These are phyloP conservation scores for Penicillium sp. DNA, from an alignment of 2,329 filamentous ascomycete species.

Conservation along the genomic window DNA sequence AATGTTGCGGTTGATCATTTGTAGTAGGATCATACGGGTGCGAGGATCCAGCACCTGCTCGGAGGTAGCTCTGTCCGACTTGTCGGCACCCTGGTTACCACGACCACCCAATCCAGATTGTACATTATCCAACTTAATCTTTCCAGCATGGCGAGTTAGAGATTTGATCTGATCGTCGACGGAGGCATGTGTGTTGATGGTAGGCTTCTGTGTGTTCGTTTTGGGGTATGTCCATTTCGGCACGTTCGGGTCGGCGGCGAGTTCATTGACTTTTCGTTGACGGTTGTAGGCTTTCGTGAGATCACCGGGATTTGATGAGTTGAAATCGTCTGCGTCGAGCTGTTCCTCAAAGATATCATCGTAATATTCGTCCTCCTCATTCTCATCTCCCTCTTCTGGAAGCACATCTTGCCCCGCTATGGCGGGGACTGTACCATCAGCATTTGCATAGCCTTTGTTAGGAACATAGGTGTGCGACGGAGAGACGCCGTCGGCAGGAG, in stretches of 20 bases:
- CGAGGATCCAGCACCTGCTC: constrained; percentile 94
- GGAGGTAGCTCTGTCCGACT: constrained; percentile 88
- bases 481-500: constrained; percentile 50
- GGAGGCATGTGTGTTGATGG: constrained; percentile 76
- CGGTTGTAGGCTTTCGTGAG: constrained; percentile 89
- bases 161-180: constrained; percentile 87
- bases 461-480: constrained; percentile 56
- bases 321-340: constrained; percentile 60
- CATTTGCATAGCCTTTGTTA: constrained; percentile 54
- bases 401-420: constrained; percentile 38
- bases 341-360: constrained; percentile 64
- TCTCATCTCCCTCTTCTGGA: constrained; percentile 48
- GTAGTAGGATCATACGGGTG: constrained; percentile 92
- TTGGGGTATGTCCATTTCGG: constrained; percentile 67
- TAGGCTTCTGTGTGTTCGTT: constrained; percentile 78
- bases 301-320: constrained; percentile 65
- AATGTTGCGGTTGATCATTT: constrained; percentile 91
- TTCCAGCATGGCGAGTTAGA: constrained; percentile 82
- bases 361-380: constrained; percentile 66
- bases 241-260: constrained; percentile 50
- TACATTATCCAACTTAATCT: constrained; percentile 76
- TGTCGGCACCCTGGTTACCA: constrained; percentile 63
- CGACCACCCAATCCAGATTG: constrained; percentile 59
- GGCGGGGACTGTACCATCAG: constrained; percentile 39
- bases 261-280: constrained; percentile 70